Evolutionary conservation across 441 rosid genomes (phyloP), one percentile per base, ranked within the genome.

Genomic region (Gossypium aridum): DNA sequence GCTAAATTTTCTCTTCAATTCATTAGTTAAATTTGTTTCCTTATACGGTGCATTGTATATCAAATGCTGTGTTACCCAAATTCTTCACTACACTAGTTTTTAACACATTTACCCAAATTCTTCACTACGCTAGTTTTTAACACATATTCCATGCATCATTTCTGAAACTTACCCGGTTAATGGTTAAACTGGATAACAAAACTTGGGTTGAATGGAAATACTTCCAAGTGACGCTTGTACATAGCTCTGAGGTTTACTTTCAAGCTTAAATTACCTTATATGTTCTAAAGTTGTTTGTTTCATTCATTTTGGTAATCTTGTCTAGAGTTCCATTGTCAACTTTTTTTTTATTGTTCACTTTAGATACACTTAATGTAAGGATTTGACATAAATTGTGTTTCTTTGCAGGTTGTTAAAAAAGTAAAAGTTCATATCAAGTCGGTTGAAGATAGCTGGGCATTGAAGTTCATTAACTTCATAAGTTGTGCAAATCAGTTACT

Each of bases 371-470:
- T 43, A 3, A 2, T 54, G 51, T 25, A 43, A 55, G 19, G 17
- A 72, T 75, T 26, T 81, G 16, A 55, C 63, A 4, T 14, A 79
- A 8, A 4, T 16, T 57, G 16, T 69, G 22, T 49, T 79, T 77
- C 57, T 19, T 31, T 28, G 67, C 83, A 93, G 98, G 83, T 90
- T 64, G 83, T 83, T 8, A 64, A 64, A 64, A 37, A 37, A 9
- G 26, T 17, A 64, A 34, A 64, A 64, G 49, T 64, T 64, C 69
- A 14, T 64, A 7, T 16, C 71, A 76, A 78, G 76, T 84, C 94
- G 4, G 28, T 7, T 2, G 98, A 93, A 87, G 97, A 93, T 79
- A 72, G 31, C 45, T 93, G 98, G 90, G 98, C 96, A 3, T 9
- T 87, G 67, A 90, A 88, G 79, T 79, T 93, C 2, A 4, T 89